A percentile compares a stretch with the other conserved stretches of the same genome.
Conservation (phyloP, 2,329 filamentous ascomycete genomes). For the Saccharata proteae region DNA sequence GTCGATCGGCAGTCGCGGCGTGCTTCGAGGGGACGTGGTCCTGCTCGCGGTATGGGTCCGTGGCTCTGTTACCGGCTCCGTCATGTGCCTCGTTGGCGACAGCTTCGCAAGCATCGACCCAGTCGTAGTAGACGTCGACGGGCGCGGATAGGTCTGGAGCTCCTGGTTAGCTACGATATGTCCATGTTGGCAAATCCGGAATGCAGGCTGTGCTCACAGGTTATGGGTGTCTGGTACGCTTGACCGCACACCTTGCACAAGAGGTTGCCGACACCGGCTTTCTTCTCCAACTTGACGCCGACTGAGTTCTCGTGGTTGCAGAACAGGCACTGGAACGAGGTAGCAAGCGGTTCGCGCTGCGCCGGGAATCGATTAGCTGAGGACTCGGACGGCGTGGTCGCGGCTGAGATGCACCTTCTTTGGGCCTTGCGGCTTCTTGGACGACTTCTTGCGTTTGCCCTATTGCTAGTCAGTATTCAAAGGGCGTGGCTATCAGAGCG, state of each 20-base stretch:
- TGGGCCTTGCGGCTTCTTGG: constrained; percentile 66
- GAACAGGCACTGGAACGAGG: constrained; percentile 91
- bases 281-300: constrained; percentile 85
- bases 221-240: constrained; percentile 83
- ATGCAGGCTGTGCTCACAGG: constrained; percentile 51
- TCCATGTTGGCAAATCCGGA: constrained; percentile 1
- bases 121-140: constrained; percentile 94
- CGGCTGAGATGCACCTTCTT: constrained; percentile 53
- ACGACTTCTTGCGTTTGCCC: constrained; percentile 89
- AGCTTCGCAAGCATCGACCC: constrained; percentile 86
- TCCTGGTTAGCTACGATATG: too few relatives aligned
- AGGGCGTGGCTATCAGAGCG: too few relatives aligned
- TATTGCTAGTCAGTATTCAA: too few relatives aligned
- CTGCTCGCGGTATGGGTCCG: constrained; percentile 5
- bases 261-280: constrained; percentile 71
- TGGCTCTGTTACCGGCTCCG: constrained; percentile 14
- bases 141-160: constrained; percentile 73
- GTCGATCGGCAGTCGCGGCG: constrained; percentile 1
- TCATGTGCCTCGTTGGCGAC: constrained; percentile 51
- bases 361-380: constrained; percentile 1
- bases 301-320: constrained; percentile 97
- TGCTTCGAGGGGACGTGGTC: constrained; percentile 4
- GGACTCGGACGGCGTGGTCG: not conserved
- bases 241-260: constrained; percentile 91
- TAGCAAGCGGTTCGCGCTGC: constrained; percentile 55